Percentiles rank a stretch among this genome's conserved stretches.
Conservation (phyloP, 2,329 filamentous ascomycete species). For the Epichloe aotearoae region DNA sequence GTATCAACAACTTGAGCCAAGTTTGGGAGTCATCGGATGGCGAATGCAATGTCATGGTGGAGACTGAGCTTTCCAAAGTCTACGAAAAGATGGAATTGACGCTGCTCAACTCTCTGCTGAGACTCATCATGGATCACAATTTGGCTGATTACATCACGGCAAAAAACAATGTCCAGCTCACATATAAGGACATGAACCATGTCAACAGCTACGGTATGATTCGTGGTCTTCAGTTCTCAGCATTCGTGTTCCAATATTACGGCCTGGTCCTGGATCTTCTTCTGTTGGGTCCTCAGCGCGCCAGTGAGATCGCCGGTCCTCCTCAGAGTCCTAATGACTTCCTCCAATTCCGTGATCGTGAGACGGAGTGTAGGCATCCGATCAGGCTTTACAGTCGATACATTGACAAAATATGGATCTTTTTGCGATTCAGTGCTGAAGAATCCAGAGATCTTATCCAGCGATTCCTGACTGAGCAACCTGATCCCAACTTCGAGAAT, state of each 20-base stretch:
- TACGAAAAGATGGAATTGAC: slow-evolving; percentile 99
- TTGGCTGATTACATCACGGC: slow-evolving; percentile 97
- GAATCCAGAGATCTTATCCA: slow-evolving; percentile 94
- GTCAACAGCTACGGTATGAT: slow-evolving; percentile 99
- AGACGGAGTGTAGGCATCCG: slow-evolving; percentile 84
- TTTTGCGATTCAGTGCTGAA: slow-evolving; percentile 84
- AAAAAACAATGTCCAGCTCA: slow-evolving; percentile 98
- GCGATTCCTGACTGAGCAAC: slow-evolving; percentile 93
- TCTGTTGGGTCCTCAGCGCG: slow-evolving; percentile 81
- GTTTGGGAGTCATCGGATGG: slow-evolving; percentile 92
- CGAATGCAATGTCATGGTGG: slow-evolving; percentile 97
- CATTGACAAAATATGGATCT: slow-evolving; percentile 97
- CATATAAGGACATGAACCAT: slow-evolving; percentile 99
- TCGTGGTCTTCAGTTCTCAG: slow-evolving; percentile 92
- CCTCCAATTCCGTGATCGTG: slow-evolving; percentile 86
- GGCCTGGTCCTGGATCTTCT: slow-evolving; percentile 89
- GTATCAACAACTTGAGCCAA: slow-evolving; percentile 92
- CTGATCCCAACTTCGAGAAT: slow-evolving; percentile 97
- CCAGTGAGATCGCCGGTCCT: slow-evolving; percentile 94
- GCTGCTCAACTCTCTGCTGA: slow-evolving; percentile 78
- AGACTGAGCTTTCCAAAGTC: slow-evolving; percentile 96
- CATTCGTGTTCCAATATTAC: slow-evolving; percentile 98
- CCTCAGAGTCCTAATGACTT: slow-evolving; percentile 94
- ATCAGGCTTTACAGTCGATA: slow-evolving; percentile 97
- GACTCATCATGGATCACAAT: slow-evolving; percentile 98